These are phyloP conservation scores for Rhizopus microsporus DNA, from an alignment of 371 early-diverging fungal species.

Conservation along the genomic window DNA sequence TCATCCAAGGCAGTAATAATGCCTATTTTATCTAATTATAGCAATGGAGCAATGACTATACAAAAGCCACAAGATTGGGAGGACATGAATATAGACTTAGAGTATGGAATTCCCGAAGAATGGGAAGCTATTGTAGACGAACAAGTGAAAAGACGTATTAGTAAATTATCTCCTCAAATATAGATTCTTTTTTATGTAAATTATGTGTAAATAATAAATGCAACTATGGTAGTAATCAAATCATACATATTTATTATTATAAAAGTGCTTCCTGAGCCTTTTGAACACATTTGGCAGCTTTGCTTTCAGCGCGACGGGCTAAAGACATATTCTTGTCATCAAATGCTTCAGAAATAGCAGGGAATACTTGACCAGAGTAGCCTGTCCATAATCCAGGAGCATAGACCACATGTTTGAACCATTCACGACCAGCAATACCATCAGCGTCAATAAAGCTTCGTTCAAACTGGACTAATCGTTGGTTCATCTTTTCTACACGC, in stretches of 20 bases:
- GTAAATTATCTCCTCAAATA: background rate
- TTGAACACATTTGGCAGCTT: slow-evolving; percentile 21
- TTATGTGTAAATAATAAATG: background rate
- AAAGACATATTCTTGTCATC: slow-evolving; percentile 30
- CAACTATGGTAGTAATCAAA: background rate
- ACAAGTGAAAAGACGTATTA: too few species aligned
- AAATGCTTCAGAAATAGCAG: slow-evolving; percentile 52
- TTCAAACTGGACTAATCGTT: slow-evolving; percentile 48
- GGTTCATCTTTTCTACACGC: slow-evolving; percentile 33
- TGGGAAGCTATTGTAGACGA: too few species aligned
- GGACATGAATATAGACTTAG: too few species aligned
- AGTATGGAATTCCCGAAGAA: too few species aligned
- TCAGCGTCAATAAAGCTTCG: slow-evolving; percentile 53
- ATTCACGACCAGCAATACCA: slow-evolving; percentile 53
- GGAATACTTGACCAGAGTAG: slow-evolving; percentile 49
- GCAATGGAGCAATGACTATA: too few species aligned
- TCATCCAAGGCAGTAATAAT: too few species aligned
- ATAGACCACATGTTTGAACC: slow-evolving; percentile 63
- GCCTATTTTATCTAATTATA: too few species aligned
- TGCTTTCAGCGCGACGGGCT: slow-evolving; percentile 21
- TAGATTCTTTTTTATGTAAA: background rate
- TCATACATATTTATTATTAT: background rate
- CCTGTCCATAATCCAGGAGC: slow-evolving; percentile 59
- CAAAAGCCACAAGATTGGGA: too few species aligned
- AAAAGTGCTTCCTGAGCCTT: slow-evolving; percentile 6